Conservation (phyloP, 495 filamentous ascomycete genomes). For the Penicillium manginii region DNA sequence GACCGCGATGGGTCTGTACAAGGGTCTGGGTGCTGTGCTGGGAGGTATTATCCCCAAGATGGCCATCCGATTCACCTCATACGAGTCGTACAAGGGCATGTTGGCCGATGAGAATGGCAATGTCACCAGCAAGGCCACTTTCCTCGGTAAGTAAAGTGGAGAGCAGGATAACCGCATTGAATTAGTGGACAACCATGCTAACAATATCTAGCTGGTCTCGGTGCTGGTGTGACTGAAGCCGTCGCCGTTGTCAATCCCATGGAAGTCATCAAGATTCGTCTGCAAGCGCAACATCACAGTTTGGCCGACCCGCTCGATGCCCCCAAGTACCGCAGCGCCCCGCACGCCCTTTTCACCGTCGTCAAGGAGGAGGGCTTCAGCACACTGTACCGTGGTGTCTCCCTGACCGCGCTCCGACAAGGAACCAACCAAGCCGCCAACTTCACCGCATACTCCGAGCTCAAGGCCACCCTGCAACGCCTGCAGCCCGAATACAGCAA, state of each 20-base stretch:
- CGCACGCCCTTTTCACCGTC: slow-evolving; percentile 92
- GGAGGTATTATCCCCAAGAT: slow-evolving; percentile 99
- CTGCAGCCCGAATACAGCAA: slow-evolving; percentile 64
- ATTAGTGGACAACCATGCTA: not conserved
- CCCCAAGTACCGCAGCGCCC: slow-evolving; percentile 96
- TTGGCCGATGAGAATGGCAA: slow-evolving; percentile 71
- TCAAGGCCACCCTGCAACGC: slow-evolving; percentile 76
- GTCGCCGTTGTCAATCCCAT: slow-evolving; percentile 96
- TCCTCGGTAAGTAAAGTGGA: slow-evolving; percentile 62
- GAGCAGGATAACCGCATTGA: not conserved
- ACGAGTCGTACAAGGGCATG: slow-evolving; percentile 89
- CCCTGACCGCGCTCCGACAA: slow-evolving; percentile 89
- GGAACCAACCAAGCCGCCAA: slow-evolving; percentile 98
- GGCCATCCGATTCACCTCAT: slow-evolving; percentile 98
- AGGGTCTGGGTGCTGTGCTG: slow-evolving; percentile 92
- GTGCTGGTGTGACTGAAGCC: slow-evolving; percentile 93
- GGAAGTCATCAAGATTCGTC: slow-evolving; percentile 98
- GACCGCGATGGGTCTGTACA: slow-evolving; percentile 91
- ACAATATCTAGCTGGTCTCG: slow-evolving; percentile 69
- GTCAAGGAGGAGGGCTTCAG: slow-evolving; percentile 86
- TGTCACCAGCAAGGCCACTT: slow-evolving; percentile 76
- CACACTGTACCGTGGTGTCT: slow-evolving; percentile 89
- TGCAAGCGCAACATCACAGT: slow-evolving; percentile 95
- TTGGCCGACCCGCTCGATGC: slow-evolving; percentile 90
- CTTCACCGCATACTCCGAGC: slow-evolving; percentile 96